Percentiles rank a stretch among this genome's conserved stretches.
phyloP scores from a whole-genome alignment of 169 alveolate genomes.

The Plasmodium blacklocki region DNA sequence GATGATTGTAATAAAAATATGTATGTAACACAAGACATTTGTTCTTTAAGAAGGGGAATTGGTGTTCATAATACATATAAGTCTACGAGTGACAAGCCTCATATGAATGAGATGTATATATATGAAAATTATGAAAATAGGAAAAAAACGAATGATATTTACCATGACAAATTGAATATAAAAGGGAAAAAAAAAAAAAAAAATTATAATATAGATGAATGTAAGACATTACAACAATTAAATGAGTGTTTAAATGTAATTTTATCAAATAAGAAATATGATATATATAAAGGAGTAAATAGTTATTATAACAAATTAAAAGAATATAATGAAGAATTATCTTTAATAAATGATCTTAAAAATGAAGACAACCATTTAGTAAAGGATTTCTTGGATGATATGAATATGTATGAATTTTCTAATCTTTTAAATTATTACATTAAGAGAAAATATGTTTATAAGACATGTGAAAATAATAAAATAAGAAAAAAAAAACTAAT shows the following conservation, averaged over 20 bases:
- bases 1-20: too few species aligned
- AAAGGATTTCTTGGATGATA: constrained; percentile 32
- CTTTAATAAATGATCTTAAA: constrained; percentile 40
- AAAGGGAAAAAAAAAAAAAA: neutral
- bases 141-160: neutral
- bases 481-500: neutral
- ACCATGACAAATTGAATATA: neutral
- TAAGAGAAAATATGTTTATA: neutral
- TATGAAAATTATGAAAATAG: neutral
- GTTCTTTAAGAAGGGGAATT: too few species aligned
- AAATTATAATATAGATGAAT: constrained; percentile 22
- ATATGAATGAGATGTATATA: too few species aligned
- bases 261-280: constrained; percentile 1
- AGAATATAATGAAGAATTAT: constrained; percentile 41
- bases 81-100: too few species aligned
- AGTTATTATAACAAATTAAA: constrained; percentile 22
- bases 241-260: constrained; percentile 30
- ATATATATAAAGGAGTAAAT: constrained; percentile 8
- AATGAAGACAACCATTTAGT: constrained; percentile 11
- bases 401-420: constrained; percentile 19
- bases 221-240: constrained; percentile 21
- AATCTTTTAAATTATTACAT: constrained; percentile 16
- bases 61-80: too few species aligned
- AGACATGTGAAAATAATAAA: neutral
- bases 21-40: too few species aligned